Base-by-base conservation (phyloP, 2,329 filamentous ascomycete species). In the Penicillium sp. region DNA sequence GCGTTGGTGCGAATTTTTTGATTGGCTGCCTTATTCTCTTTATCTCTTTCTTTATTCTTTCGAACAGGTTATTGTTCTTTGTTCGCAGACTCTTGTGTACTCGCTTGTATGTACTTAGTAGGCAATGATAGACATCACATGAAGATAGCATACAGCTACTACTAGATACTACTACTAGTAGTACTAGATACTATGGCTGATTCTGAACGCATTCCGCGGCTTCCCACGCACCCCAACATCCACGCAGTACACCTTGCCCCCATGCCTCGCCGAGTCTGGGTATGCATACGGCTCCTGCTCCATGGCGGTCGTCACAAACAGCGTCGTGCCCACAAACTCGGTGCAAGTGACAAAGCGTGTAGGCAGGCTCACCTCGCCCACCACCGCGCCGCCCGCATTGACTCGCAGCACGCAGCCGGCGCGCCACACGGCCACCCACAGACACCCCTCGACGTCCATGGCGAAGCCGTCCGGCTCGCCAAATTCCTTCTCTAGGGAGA, bases 361-460 rank as follows among this genome's bases (percentile, higher is more conserved):
- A 4, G 91, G 91, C 62, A 95, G 76, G 55, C 77, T 80, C 61
- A 97, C 80, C 74, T 91, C 83, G 6, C 89, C 91, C 5, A 92
- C 78, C 28, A 96, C 74, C 65, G 85, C 77, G 2, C 90, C 91
- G 51, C 81, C 72, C 4, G 85, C 83, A 48, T 82, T 84, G 66
- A 96, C 87, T 69, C 88, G 84, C 62, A 96, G 75, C 23, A 96
- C 89, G 59, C 84, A 83, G 58, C 83, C 79, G 60, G 88, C 89
- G 54, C 91, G 91, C 68, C 90, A 94, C n/a, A 94, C 79, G 7
- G 90, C 89, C 60, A 89, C 86, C 92, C 93, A 97, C 66, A 96
- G 80, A 75, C 88, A 87, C n/a, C 91, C 91, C 55, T 95, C 84
- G 45, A 81, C 82, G 68, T 97, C 92, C 66, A 95, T 83, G 60